Conservation (phyloP, 2,329 filamentous ascomycete genomes). For the Cadophora gregata region DNA sequence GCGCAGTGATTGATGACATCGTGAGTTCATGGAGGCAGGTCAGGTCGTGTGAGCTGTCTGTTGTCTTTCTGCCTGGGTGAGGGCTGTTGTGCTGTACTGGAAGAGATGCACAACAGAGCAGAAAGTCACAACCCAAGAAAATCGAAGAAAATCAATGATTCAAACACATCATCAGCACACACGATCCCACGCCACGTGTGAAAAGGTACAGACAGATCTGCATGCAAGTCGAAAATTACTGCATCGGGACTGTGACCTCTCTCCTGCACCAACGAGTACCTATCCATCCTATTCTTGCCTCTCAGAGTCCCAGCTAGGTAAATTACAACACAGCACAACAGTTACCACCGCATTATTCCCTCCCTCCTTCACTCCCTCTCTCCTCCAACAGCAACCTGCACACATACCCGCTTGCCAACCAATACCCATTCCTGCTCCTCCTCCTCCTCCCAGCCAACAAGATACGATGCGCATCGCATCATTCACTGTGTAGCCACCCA, state of each 20-base stretch:
- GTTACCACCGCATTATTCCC: neutral
- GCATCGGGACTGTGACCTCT: neutral
- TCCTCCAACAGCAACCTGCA: neutral
- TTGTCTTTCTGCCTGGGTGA: too few relatives aligned
- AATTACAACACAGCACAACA: neutral
- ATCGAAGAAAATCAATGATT: neutral
- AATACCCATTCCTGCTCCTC: neutral
- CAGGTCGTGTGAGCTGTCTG: too few relatives aligned
- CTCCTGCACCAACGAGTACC: too few relatives aligned
- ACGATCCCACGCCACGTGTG: constrained; percentile 1
- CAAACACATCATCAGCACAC: neutral
- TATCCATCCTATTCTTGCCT: neutral
- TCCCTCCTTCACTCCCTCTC: neutral
- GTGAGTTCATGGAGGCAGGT: too few relatives aligned
- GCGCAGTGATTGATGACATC: neutral
- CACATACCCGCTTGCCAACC: too few relatives aligned
- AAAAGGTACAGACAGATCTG: neutral
- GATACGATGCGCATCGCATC: too few relatives aligned
- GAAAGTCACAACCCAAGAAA: neutral
- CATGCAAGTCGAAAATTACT: constrained; percentile 4
- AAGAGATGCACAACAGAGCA: neutral
- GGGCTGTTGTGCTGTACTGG: too few relatives aligned
- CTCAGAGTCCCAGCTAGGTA: neutral
- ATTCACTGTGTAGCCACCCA: too few relatives aligned
- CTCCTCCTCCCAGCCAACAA: neutral